These are phyloP conservation scores for Bombardia bombarda DNA, from an alignment of 495 filamentous ascomycete species.

Conservation along the genomic window DNA sequence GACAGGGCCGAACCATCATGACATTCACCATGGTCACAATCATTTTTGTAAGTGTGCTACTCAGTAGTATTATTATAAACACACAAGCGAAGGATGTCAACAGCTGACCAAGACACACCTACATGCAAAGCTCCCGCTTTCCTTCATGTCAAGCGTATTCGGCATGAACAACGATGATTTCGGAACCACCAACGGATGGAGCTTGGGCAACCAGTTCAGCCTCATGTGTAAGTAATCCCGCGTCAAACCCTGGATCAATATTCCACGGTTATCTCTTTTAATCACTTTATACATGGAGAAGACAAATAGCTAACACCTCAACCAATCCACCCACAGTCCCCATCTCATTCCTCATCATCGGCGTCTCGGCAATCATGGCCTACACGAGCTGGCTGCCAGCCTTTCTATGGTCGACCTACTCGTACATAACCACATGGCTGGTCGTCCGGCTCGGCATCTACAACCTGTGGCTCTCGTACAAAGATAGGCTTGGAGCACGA, in stretches of 20 bases:
- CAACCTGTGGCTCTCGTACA: conserved; percentile 4
- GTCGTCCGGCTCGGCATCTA: conserved; percentile 15
- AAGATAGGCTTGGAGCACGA: no score
- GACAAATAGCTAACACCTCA: no score
- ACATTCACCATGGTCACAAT: conserved; percentile 59
- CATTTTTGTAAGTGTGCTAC: conserved; percentile 35
- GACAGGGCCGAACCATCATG: conserved; percentile 53
- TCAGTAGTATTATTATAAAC: no score
- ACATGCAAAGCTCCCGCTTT: conserved; percentile 6
- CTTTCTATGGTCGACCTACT: conserved; percentile 9
- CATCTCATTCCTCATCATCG: conserved; percentile 22
- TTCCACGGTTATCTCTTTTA: no score
- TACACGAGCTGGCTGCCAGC: conserved; percentile 11
- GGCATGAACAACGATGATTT: conserved; percentile 7
- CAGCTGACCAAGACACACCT: not conserved
- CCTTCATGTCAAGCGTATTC: conserved; percentile 7
- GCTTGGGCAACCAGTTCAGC: not conserved
- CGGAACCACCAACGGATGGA: not conserved
- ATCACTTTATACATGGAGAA: no score
- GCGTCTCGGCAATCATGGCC: conserved; percentile 11
- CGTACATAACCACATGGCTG: conserved; percentile 1
- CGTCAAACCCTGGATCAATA: no score
- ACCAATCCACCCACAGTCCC: conserved; percentile 14
- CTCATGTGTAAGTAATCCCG: not conserved
- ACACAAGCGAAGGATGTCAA: no score